Conservation (phyloP, 192 early-diverging fungal genomes). For the Podila clonocystis region DNA sequence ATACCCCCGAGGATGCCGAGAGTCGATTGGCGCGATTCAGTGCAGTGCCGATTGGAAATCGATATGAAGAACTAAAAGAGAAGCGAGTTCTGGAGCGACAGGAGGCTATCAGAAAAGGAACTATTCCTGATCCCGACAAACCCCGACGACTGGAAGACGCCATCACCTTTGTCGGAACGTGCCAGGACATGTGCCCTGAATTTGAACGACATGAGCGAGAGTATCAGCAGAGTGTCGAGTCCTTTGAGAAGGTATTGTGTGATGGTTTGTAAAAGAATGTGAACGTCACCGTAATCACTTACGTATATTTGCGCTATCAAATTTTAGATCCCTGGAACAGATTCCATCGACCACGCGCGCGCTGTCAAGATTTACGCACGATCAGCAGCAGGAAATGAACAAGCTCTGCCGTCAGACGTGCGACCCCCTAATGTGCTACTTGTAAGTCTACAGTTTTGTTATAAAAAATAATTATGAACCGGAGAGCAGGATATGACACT, state of each 20-base stretch:
- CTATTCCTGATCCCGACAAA: conserved; percentile 66
- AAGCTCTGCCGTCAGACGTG: conserved; percentile 89
- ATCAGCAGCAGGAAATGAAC: conserved; percentile 86
- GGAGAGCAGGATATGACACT: not conserved
- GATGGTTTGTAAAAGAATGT: not conserved
- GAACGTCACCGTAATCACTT: no score
- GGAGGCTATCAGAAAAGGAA: conserved; percentile 68
- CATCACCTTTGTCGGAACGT: conserved; percentile 78
- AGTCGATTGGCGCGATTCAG: conserved; percentile 36
- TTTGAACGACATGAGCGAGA: conserved; percentile 90
- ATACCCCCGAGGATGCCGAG: conserved; percentile 23
- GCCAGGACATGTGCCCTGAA: conserved; percentile 88
- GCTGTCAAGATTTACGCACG: conserved; percentile 89
- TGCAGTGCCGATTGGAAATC: conserved; percentile 24
- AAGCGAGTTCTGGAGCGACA: conserved; percentile 69
- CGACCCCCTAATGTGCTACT: conserved; percentile 79
- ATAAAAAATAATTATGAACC: not conserved
- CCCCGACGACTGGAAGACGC: conserved; percentile 71
- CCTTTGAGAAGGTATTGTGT: conserved; percentile 73
- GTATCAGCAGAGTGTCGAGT: conserved; percentile 74
- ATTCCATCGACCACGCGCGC: conserved; percentile 66
- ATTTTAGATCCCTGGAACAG: conserved; percentile 62
- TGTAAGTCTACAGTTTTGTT: conserved; percentile 45
- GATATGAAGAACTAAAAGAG: conserved; percentile 64
- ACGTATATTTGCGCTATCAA: no score